phyloP scores from a whole-genome alignment of 2,329 filamentous ascomycete genomes.

The Alternaria sp. region DNA sequence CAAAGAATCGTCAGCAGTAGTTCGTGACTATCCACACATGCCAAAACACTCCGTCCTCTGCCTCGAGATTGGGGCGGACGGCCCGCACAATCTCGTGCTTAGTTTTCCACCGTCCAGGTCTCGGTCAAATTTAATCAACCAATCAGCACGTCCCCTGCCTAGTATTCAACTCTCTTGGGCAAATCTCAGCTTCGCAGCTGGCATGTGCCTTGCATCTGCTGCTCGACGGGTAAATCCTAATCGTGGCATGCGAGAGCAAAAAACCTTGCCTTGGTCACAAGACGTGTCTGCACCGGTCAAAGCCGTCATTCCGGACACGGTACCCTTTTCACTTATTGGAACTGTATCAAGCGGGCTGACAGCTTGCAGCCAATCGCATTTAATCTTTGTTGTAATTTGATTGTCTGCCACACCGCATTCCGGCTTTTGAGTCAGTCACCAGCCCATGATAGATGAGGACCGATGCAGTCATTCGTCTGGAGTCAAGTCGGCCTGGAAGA shows the following conservation, averaged over 20 bases:
- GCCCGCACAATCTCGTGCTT: slow-evolving; percentile 39
- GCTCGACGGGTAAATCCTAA: slow-evolving; percentile 45
- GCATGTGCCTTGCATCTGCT: slow-evolving; percentile 46
- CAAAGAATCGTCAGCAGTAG: slow-evolving; percentile 18
- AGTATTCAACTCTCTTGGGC: slow-evolving; percentile 17
- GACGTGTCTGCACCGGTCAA: slow-evolving; percentile 40
- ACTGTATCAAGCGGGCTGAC: slow-evolving; percentile 33
- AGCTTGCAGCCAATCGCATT: slow-evolving; percentile 38
- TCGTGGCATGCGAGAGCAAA: slow-evolving; percentile 26
- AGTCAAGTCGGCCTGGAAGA: slow-evolving; percentile 20
- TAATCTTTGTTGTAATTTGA: slow-evolving; percentile 40
- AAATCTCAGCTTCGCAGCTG: slow-evolving; percentile 27
- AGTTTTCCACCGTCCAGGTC: slow-evolving; percentile 34
- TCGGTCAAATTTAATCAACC: slow-evolving; percentile 27
- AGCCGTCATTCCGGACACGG: slow-evolving; percentile 26
- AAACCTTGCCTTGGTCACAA: slow-evolving; percentile 45
- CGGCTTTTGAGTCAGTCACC: slow-evolving; percentile 32
- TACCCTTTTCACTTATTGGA: slow-evolving; percentile 28
- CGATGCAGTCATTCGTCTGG: slow-evolving; percentile 30
- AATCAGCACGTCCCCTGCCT: slow-evolving; percentile 31
- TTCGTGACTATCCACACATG: slow-evolving; percentile 19
- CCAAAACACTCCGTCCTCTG: slow-evolving; percentile 17
- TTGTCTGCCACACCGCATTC: slow-evolving; percentile 49
- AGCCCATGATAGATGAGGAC: slow-evolving; percentile 33
- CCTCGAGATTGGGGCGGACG: slow-evolving; percentile 31